Base-by-base conservation (phyloP, 75 land plant genomes). In the Chamaecyparis obtusa region DNA sequence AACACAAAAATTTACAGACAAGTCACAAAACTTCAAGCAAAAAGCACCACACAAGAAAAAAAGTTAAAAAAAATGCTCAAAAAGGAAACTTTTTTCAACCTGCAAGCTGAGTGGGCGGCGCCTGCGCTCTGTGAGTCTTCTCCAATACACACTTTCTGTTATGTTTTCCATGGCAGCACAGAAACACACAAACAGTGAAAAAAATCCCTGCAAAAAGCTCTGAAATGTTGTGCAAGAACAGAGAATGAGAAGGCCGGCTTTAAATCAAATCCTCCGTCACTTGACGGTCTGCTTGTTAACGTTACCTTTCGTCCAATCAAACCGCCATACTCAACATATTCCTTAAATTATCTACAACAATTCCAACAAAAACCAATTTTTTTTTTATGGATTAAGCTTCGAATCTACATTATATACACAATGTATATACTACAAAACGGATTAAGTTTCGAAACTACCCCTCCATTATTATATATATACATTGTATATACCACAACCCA, bases 61-160 rank as follows among this genome's bases (percentile, higher is more conserved):
- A 9, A 9, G 9, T 9, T 1, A 49, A 49, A 79, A 15, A 41
- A 79, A 79, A 39, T 0, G 2, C 6, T 1, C 1, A 17, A 21
- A 78, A 19, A 7, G 19, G 39, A 78, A 39, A 24, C 3, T 36
- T 1, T 49, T 41, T 46, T 49, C n/a, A 81, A 81, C 83, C 83
- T 81, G 83, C 83, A 81, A 81, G 33, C 51, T 9, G 16, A 81
- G 30, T 2, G 83, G 83, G 32, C 49, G 83, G n/a, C 51, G 83
- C 10, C 24, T 39, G 16, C 32, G 46, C 32, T 9, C 14, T 21
- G 83, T 80, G 16, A 81, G 83, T n/a, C 83, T 81, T 46, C 83
- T 81, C 83, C 83, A 81, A 49, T 81, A 46, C 51, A 81, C 48
- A 41, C 48, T 81, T 27, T 81, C 83, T 32, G 48, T 46, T n/a